phyloP scores from a whole-genome alignment of 1,284 basidiomycete species.

The Rhodotorula sp. region DNA sequence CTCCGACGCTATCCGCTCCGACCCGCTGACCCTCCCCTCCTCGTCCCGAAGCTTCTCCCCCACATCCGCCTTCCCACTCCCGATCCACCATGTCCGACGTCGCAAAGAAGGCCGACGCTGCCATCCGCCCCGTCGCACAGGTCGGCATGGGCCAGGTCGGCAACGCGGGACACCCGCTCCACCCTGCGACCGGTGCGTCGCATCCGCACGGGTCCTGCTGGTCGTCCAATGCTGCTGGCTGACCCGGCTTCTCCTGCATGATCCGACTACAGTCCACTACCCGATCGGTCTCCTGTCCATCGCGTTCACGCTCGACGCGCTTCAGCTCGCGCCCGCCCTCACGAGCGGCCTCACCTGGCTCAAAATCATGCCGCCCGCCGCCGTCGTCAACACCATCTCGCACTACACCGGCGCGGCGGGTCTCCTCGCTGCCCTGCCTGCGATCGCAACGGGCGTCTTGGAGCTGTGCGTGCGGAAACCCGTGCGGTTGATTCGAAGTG shows the following conservation, averaged over 20 bases:
- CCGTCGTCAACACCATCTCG: slow-evolving; percentile 41
- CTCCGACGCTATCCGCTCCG: neutral
- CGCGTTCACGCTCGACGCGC: slow-evolving; percentile 42
- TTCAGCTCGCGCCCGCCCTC: slow-evolving; percentile 42
- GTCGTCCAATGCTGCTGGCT: too few relatives aligned
- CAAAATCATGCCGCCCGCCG: slow-evolving; percentile 40
- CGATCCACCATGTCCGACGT: neutral
- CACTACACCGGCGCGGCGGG: slow-evolving; percentile 48
- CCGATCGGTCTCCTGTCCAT: slow-evolving; percentile 44
- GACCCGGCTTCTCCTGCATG: neutral
- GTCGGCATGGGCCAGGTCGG: slow-evolving; percentile 13
- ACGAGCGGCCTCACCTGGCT: slow-evolving; percentile 33
- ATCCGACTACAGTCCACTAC: slow-evolving; percentile 12
- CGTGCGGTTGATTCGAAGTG: too few relatives aligned
- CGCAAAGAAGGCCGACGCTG: slow-evolving; percentile 6
- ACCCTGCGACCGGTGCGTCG: slow-evolving; percentile 30
- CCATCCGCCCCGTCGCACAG: neutral
- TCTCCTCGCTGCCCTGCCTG: slow-evolving; percentile 44
- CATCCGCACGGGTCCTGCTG: neutral
- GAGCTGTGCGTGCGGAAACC: slow-evolving; percentile 35
- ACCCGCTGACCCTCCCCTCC: neutral
- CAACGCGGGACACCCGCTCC: slow-evolving; percentile 18
- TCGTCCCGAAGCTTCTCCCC: neutral
- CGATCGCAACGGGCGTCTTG: slow-evolving; percentile 46
- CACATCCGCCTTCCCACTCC: neutral